Percentiles rank a stretch among this genome's conserved stretches.
These are phyloP conservation scores for Musa troglodytarum DNA, from an alignment of 176 grass and related monocot species.

Conservation along the genomic window DNA sequence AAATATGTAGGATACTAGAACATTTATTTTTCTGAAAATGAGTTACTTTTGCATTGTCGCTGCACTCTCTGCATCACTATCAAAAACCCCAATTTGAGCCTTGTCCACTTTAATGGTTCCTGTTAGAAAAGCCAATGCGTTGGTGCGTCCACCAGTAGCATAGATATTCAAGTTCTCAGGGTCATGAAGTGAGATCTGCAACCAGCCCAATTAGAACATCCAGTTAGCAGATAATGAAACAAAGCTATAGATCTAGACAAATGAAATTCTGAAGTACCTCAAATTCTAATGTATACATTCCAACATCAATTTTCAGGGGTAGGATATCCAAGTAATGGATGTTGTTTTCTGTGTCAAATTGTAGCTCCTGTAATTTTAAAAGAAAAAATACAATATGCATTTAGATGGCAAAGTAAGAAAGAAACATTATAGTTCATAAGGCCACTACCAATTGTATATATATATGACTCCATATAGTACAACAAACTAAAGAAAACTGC, in stretches of 20 bases:
- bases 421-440: constrained; percentile 1
- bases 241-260: constrained; percentile 2
- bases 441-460: not conserved
- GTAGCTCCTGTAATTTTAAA: constrained; percentile 59
- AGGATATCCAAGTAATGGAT: constrained; percentile 82
- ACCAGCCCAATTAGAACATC: constrained; percentile 10
- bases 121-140: constrained; percentile 40
- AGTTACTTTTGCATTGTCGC: constrained; percentile 80
- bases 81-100: constrained; percentile 70
- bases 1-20: not conserved
- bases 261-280: constrained; percentile 46
- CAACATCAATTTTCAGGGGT: constrained; percentile 80
- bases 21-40: not conserved
- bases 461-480: not conserved
- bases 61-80: constrained; percentile 46
- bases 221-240: constrained; percentile 6
- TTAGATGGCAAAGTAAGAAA: not conserved
- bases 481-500: constrained; percentile 4
- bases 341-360: constrained; percentile 60
- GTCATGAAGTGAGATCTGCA: constrained; percentile 65
- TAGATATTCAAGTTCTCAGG: constrained; percentile 51
- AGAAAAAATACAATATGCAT: constrained; percentile 14
- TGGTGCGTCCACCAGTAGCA: constrained; percentile 57
- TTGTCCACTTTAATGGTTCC: constrained; percentile 75
- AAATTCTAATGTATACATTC: constrained; percentile 81